Percentiles rank a stretch among this genome's conserved stretches.
These are phyloP conservation scores for Colletotrichum abscissum DNA, from an alignment of 2,329 filamentous ascomycete species.

Conservation along the genomic window DNA sequence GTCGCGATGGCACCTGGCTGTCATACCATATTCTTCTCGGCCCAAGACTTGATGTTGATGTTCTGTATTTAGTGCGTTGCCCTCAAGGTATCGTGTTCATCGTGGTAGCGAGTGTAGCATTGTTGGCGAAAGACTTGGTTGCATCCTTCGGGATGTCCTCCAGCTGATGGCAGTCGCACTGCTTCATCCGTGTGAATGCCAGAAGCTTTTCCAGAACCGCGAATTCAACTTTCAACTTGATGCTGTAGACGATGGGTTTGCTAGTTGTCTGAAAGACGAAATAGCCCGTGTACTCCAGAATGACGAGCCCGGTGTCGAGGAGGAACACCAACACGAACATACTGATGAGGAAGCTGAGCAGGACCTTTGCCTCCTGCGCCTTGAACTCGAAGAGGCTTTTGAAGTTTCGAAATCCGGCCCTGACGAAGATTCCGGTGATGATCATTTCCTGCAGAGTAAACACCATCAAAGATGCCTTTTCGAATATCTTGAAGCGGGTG, in stretches of 20 bases:
- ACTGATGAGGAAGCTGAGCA: constrained; percentile 51
- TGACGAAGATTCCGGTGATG: constrained; percentile 53
- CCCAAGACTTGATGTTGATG: too few relatives aligned
- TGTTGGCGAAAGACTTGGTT: not conserved
- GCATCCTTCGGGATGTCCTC: not conserved
- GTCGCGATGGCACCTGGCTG: too few relatives aligned
- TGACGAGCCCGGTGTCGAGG: constrained; percentile 51
- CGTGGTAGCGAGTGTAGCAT: not conserved
- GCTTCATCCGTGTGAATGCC: constrained; percentile 13
- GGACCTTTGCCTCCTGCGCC: constrained; percentile 28
- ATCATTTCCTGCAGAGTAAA: constrained; percentile 67
- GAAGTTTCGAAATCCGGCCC: constrained; percentile 49
- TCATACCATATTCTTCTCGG: too few relatives aligned
- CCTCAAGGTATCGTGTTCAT: constrained; percentile 21
- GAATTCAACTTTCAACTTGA: constrained; percentile 55
- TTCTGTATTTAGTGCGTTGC: too few relatives aligned
- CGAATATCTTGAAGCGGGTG: constrained; percentile 55
- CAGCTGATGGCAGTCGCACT: constrained; percentile 7
- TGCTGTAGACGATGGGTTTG: constrained; percentile 31
- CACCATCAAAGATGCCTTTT: constrained; percentile 65
- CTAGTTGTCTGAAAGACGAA: constrained; percentile 41
- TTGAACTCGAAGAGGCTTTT: constrained; percentile 30
- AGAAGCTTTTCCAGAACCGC: constrained; percentile 55
- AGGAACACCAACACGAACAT: constrained; percentile 52
- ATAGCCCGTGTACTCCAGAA: constrained; percentile 49